Evolutionary conservation across 2,329 filamentous ascomycete genomes (phyloP).

Genomic region (Epichloe festucae): DNA sequence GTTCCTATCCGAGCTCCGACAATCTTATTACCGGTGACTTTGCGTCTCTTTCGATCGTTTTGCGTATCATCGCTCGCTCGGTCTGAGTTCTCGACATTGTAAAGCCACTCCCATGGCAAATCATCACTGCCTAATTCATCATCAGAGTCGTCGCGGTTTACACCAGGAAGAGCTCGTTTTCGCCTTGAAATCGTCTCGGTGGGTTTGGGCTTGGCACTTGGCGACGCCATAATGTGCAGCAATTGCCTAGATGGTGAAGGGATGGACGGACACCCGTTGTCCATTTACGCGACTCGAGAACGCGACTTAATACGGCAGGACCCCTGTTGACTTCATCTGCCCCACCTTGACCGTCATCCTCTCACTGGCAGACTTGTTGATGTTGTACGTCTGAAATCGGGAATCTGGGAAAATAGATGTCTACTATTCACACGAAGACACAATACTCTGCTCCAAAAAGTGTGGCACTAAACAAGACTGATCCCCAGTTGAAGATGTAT

Average conservation of each 20-base stretch:
- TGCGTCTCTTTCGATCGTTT: constrained; percentile 23
- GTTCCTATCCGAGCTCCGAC: constrained; percentile 70
- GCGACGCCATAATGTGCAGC: constrained; percentile 13
- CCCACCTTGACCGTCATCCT: background rate
- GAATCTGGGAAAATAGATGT: too few species aligned
- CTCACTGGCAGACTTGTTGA: background rate
- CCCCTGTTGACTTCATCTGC: background rate
- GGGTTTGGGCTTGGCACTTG: constrained; percentile 8
- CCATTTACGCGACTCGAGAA: constrained; percentile 19
- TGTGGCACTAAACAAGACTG: too few species aligned
- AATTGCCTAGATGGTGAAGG: constrained; percentile 1
- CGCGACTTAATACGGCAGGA: constrained; percentile 11
- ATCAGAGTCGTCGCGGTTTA: constrained; percentile 68
- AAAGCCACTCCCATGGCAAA: constrained; percentile 69
- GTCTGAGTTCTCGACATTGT: constrained; percentile 29
- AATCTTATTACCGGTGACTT: constrained; percentile 37
- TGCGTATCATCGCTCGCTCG: constrained; percentile 13
- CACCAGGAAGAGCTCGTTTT: constrained; percentile 30
- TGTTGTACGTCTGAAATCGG: too few species aligned
- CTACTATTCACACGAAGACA: too few species aligned
- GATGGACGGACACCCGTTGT: background rate
- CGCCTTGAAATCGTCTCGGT: constrained; percentile 10
- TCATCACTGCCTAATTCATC: constrained; percentile 71
- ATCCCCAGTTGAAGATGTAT: too few species aligned
- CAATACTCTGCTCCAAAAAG: too few species aligned